phyloP scores from a whole-genome alignment of 179 eudicot species.

The Silene coronaria region DNA sequence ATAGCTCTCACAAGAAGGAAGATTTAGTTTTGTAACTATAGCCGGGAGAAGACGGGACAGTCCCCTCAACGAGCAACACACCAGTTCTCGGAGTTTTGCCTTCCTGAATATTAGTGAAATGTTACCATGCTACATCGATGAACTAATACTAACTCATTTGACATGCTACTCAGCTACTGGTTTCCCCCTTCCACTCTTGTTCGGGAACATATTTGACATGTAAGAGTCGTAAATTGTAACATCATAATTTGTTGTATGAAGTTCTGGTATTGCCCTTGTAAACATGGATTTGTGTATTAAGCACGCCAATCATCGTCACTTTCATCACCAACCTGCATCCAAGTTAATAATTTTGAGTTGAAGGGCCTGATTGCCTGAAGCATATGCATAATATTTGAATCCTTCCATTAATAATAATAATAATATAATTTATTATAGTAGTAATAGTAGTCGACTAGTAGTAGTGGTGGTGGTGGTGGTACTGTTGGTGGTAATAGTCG shows the following conservation, averaged over 20 bases:
- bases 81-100: neutral
- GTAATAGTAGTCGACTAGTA: no score
- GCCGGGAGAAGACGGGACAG: neutral
- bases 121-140: neutral
- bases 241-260: neutral
- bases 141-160: neutral
- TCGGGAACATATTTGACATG: neutral
- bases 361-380: neutral
- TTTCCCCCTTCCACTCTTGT: neutral
- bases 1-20: no score
- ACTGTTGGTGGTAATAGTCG: no score
- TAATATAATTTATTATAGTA: no score
- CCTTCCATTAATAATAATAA: neutral
- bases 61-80: neutral
- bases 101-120: neutral
- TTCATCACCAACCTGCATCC: slow-evolving; percentile 20
- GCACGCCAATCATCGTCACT: slow-evolving; percentile 49
- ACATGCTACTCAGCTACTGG: neutral
- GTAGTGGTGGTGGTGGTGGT: no score
- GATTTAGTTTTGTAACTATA: neutral
- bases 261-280: neutral
- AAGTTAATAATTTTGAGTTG: neutral
- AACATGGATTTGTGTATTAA: slow-evolving; percentile 16
- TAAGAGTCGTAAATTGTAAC: neutral
- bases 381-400: neutral